Conservation (phyloP, 305 asterid species). For the Fraxinus platypoda region DNA sequence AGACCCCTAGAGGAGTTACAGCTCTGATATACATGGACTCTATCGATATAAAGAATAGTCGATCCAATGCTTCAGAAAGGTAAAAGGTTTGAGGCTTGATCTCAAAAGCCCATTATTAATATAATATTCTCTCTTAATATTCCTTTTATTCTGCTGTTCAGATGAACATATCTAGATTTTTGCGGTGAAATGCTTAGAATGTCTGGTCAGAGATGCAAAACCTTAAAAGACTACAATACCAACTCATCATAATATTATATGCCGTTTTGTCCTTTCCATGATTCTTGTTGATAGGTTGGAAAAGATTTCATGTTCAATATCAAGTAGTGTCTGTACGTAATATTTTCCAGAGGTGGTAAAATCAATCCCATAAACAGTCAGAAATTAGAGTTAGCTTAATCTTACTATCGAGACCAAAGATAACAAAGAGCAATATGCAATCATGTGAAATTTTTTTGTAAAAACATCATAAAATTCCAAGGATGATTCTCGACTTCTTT, state of each 20-base stretch:
- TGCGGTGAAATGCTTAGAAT: not conserved
- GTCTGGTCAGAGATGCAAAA: not conserved
- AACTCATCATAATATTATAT: not conserved
- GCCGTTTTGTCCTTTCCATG: not conserved
- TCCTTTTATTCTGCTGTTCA: not conserved
- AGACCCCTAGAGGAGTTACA: not conserved
- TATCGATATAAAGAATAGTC: not conserved
- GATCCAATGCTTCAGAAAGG: not conserved
- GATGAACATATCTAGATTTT: not conserved
- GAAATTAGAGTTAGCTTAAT: not conserved
- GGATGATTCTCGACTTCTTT: not conserved
- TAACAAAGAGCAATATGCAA: conserved; percentile 4
- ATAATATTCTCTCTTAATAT: not conserved
- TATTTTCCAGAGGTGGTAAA: not conserved
- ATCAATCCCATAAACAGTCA: not conserved
- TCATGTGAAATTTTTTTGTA: conserved; percentile 12
- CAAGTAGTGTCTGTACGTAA: not conserved
- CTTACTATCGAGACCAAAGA: not conserved
- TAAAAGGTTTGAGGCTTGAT: not conserved
- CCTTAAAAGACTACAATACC: not conserved
- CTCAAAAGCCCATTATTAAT: not conserved
- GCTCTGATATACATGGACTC: not conserved
- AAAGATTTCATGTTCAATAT: not conserved
- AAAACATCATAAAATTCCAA: not conserved
- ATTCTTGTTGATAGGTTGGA: not conserved